A percentile compares a stretch with the other conserved stretches of the same genome.
Conservation (phyloP, 2,329 filamentous ascomycete genomes). For the Botrytis fabae region DNA sequence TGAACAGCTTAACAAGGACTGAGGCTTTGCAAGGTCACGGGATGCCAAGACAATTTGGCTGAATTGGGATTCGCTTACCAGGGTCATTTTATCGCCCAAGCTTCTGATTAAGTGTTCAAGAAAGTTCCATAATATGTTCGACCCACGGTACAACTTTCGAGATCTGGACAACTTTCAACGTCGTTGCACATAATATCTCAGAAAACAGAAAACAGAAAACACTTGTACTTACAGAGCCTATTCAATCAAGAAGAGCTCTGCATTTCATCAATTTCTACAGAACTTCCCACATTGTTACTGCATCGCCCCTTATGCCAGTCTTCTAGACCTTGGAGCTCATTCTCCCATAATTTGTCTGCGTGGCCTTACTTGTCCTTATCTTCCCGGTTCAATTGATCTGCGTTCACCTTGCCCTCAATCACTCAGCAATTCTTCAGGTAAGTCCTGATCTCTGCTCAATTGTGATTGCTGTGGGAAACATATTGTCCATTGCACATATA, state of each 20-base stretch:
- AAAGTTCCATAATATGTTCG: slow-evolving; percentile 10
- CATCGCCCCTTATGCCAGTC: slow-evolving; percentile 36
- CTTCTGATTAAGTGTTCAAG: slow-evolving; percentile 14
- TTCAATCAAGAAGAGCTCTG: slow-evolving; percentile 13
- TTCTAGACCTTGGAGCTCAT: slow-evolving; percentile 29
- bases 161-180: slow-evolving; percentile 17
- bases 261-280: slow-evolving; percentile 21
- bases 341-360: slow-evolving; percentile 32
- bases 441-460: background rate
- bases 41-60: background rate
- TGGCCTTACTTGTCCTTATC: slow-evolving; percentile 34
- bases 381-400: slow-evolving; percentile 28
- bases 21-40: background rate
- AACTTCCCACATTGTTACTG: slow-evolving; percentile 23
- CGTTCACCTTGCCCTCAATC: slow-evolving; percentile 15
- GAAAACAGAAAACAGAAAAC: background rate
- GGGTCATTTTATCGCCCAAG: background rate
- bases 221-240: slow-evolving; percentile 10
- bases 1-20: background rate
- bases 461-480: background rate
- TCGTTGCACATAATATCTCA: slow-evolving; percentile 5
- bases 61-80: background rate
- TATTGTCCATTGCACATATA: background rate
- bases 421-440: slow-evolving; percentile 15
- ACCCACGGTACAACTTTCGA: slow-evolving; percentile 1